phyloP scores from a whole-genome alignment of 2,329 filamentous ascomycete genomes.

The Trichoderma asperellum region DNA sequence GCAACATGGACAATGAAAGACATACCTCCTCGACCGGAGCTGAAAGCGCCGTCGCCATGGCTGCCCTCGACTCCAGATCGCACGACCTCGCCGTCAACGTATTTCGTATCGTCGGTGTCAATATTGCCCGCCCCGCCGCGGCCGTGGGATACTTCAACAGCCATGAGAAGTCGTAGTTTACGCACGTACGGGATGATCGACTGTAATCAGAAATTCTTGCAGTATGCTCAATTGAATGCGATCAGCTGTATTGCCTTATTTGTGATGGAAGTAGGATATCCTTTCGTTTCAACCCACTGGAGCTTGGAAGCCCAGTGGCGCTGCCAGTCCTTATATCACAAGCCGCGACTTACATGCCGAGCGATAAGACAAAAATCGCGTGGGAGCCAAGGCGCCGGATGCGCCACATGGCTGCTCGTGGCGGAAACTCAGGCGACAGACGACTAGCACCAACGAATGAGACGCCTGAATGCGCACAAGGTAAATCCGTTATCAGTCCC shows the following conservation, averaged over 20 bases:
- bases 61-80: slow-evolving; percentile 58
- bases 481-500: slow-evolving; percentile 21
- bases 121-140: slow-evolving; percentile 67
- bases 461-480: neutral
- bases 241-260: neutral
- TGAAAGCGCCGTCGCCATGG: slow-evolving; percentile 62
- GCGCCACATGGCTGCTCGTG: slow-evolving; percentile 30
- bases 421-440: slow-evolving; percentile 25
- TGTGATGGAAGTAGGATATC: neutral
- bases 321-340: slow-evolving; percentile 19
- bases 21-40: slow-evolving; percentile 62
- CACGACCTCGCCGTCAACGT: slow-evolving; percentile 66
- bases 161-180: slow-evolving; percentile 34
- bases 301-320: neutral
- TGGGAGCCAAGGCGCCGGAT: slow-evolving; percentile 12
- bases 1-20: neutral
- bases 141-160: slow-evolving; percentile 61
- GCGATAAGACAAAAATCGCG: slow-evolving; percentile 22
- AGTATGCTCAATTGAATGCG: neutral
- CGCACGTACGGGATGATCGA: neutral
- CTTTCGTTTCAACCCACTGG: neutral
- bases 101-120: slow-evolving; percentile 59
- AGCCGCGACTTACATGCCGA: neutral
- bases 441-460: neutral
- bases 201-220: neutral